Conservation (phyloP, 2,329 filamentous ascomycete genomes). For the Cryphonectria carpinicola region DNA sequence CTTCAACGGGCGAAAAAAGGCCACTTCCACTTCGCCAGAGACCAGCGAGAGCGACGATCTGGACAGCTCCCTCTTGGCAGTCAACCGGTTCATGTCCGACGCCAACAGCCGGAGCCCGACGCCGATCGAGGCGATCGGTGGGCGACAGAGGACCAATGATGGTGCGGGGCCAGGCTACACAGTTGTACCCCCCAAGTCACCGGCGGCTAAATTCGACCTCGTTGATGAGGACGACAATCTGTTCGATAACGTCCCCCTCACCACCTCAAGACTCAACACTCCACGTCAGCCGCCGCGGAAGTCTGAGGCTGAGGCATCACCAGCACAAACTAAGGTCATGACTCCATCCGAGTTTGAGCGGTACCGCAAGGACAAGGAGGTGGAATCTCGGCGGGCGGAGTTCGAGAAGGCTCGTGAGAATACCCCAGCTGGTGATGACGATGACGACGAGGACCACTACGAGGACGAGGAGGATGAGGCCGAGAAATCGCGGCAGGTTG, state of each 20-base stretch:
- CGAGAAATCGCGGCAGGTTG: conserved; percentile 73
- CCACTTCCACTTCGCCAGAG: conserved; percentile 32
- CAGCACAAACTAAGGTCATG: conserved; percentile 77
- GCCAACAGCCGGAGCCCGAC: conserved; percentile 34
- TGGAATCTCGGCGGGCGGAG: conserved; percentile 43
- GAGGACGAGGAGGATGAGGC: conserved; percentile 79
- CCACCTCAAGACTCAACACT: conserved; percentile 42
- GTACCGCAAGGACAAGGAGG: conserved; percentile 75
- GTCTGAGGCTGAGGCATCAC: conserved; percentile 4
- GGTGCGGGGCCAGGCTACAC: conserved; percentile 36
- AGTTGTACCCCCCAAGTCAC: conserved; percentile 38
- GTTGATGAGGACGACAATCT: conserved; percentile 57
- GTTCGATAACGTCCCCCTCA: conserved; percentile 50
- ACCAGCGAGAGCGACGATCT: conserved; percentile 50
- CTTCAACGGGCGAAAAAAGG: conserved; percentile 34
- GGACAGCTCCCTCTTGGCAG: conserved; percentile 55
- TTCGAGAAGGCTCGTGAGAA: conserved; percentile 51
- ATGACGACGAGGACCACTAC: conserved; percentile 67
- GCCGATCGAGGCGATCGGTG: conserved; percentile 32
- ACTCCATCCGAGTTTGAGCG: conserved; percentile 85
- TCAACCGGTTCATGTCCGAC: conserved; percentile 47
- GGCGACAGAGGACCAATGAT: conserved; percentile 45
- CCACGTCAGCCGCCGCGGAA: conserved; percentile 41
- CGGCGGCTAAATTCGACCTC: conserved; percentile 37
- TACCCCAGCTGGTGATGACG: conserved; percentile 55